These are phyloP conservation scores for Guyanaporus albipodus DNA, from an alignment of 768 basidiomycete genomes.

Conservation along the genomic window DNA sequence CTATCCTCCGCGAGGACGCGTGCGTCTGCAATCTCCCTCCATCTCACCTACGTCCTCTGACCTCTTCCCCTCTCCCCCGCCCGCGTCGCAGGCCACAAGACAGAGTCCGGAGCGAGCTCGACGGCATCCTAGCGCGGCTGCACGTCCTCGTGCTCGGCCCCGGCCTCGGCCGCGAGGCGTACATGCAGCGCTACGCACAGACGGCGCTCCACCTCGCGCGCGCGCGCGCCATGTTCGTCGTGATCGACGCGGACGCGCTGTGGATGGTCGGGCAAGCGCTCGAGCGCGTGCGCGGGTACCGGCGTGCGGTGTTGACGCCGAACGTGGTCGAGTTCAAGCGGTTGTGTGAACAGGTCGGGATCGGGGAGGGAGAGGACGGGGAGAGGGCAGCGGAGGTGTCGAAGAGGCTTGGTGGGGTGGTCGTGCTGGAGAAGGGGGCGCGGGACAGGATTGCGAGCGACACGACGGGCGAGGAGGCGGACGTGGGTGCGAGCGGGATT, in stretches of 20 bases:
- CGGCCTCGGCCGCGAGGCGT: constrained; percentile 84
- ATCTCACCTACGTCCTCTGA: background rate
- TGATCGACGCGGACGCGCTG: constrained; percentile 92
- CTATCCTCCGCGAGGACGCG: constrained; percentile 71
- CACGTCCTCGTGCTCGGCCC: constrained; percentile 94
- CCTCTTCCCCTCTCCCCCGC: background rate
- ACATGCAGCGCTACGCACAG: constrained; percentile 84
- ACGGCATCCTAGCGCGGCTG: constrained; percentile 74
- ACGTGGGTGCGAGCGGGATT: constrained; percentile 41
- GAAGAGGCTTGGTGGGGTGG: constrained; percentile 74
- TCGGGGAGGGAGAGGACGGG: constrained; percentile 46
- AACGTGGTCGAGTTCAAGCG: constrained; percentile 93
- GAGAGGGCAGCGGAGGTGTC: constrained; percentile 72
- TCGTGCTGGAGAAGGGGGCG: constrained; percentile 85
- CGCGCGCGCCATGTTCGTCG: constrained; percentile 77
- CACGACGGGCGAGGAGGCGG: constrained; percentile 53
- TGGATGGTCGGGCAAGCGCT: constrained; percentile 77
- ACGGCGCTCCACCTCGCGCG: constrained; percentile 72
- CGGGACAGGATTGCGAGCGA: constrained; percentile 80
- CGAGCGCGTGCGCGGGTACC: constrained; percentile 75
- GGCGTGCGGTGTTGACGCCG: constrained; percentile 85
- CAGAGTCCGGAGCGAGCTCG: constrained; percentile 47
- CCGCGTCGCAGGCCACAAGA: constrained; percentile 40
- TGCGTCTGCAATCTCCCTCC: constrained; percentile 34
- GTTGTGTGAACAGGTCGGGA: constrained; percentile 68